phyloP scores from a whole-genome alignment of 2,329 filamentous ascomycete species.

The Fusarium transvaalense region DNA sequence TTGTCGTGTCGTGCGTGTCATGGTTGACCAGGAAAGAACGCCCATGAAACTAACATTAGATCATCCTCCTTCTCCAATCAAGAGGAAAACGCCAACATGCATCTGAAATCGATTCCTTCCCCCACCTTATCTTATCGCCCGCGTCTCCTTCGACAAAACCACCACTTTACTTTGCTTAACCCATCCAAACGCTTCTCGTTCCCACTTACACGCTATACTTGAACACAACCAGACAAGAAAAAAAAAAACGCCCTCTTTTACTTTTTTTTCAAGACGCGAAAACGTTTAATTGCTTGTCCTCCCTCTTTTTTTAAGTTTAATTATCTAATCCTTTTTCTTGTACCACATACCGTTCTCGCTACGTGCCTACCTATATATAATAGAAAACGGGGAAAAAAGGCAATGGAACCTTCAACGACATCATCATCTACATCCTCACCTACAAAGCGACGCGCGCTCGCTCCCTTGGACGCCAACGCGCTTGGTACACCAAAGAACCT shows the following conservation, averaged over 20 bases:
- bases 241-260: not conserved
- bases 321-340: not conserved
- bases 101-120: slow-evolving; percentile 5
- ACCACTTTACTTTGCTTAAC: slow-evolving; percentile 31
- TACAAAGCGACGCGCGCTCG: slow-evolving; percentile 63
- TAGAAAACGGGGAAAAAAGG: not conserved
- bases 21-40: slow-evolving; percentile 29
- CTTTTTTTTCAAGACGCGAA: not conserved
- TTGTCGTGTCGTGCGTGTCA: slow-evolving; percentile 22
- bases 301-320: not conserved
- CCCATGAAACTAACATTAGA: slow-evolving; percentile 5
- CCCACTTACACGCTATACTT: slow-evolving; percentile 32
- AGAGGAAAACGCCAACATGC: not conserved
- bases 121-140: slow-evolving; percentile 42
- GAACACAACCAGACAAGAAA: no score
- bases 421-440: slow-evolving; percentile 52
- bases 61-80: slow-evolving; percentile 8
- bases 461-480: slow-evolving; percentile 61
- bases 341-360: not conserved
- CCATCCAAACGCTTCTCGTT: slow-evolving; percentile 19
- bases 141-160: slow-evolving; percentile 36
- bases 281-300: not conserved
- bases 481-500: slow-evolving; percentile 49
- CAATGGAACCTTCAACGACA: slow-evolving; percentile 42
- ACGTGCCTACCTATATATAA: not conserved